Evolutionary conservation across 2,329 filamentous ascomycete species (phyloP), one percentile per base, ranked within the genome.

Genomic region (Colletotrichum truncatum): DNA sequence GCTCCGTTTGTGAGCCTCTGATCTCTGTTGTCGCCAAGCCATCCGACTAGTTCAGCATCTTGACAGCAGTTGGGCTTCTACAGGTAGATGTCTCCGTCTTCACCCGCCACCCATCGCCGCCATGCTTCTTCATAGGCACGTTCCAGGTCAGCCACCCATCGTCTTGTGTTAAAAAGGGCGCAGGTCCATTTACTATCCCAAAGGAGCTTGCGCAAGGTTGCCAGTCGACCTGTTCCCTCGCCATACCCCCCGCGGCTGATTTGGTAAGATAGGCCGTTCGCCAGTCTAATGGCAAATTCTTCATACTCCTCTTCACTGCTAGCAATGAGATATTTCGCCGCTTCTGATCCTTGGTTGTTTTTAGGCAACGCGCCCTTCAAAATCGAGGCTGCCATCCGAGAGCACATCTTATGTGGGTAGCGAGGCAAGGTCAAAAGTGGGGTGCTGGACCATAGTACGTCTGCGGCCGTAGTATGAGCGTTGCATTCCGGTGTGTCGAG

Each of bases 381-480:
- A 61, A 99, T 98, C 10, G 93, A 97, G 6, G 96, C 94, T 6
- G 95, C 96, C 92, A 99, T 99, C 57, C 96, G 92, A 43, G 93
- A 97, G 78, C 96, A 99, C 96, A 99, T 99, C 79, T 99, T 99
- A 80, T 98, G 98, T 53, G 92, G 88, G 77, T 98, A 98, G 34
- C 96, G 88, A 10, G 96, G 94, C 28, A 96, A 84, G 0, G 96
- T 99, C 26, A 99, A 84, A 21, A 99, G 82, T 5, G 96, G 96
- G 1, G 96, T 98, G 71, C 94, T 97, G 55, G 93, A 97, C 96
- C 96, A 99, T 6, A 99, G 84, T 1, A 98, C 91, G 73, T 99
- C 96, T 11, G 96, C 97, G 2, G 96, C 96, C 2, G 96, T 99
- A 1, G 96, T 99, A 77, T 99, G 96, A 2, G 94, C 96, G 74